Evolutionary conservation across 352 stramenopile species (phyloP).

Genomic region (Pythium sukuiense): DNA sequence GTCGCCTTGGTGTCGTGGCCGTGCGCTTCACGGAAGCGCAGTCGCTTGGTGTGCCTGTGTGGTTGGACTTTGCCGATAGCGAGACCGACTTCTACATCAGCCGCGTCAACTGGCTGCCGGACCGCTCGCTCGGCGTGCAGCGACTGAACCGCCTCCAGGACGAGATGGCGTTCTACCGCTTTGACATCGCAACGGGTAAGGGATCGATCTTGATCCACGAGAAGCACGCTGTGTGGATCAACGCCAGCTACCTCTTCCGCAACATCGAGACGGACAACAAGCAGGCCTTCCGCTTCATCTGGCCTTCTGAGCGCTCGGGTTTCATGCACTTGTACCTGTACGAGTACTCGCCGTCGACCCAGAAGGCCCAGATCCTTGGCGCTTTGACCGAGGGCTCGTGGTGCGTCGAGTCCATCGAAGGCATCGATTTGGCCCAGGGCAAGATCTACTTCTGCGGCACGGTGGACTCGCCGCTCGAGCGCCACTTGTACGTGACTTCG

Average conservation of each 20-base stretch:
- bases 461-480: conserved; percentile 85
- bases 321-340: conserved; percentile 97
- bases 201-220: conserved; percentile 87
- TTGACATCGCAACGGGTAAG: conserved; percentile 72
- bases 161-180: conserved; percentile 67
- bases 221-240: conserved; percentile 92
- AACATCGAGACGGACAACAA: conserved; percentile 79
- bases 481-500: conserved; percentile 89
- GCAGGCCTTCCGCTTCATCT: conserved; percentile 93
- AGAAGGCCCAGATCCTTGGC: conserved; percentile 44
- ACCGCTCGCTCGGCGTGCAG: conserved; percentile 92
- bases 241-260: conserved; percentile 93
- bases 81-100: conserved; percentile 90
- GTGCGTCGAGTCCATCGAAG: conserved; percentile 83
- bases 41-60: conserved; percentile 50
- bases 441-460: conserved; percentile 90
- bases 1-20: conserved; percentile 79
- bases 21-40: conserved; percentile 34
- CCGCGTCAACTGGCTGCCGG: conserved; percentile 93
- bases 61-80: conserved; percentile 67
- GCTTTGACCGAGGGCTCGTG: conserved; percentile 67
- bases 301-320: conserved; percentile 92
- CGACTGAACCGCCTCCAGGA: conserved; percentile 83
- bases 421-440: conserved; percentile 74
- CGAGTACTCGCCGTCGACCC: conserved; percentile 64